Evolutionary conservation across 1,284 basidiomycete genomes (phyloP).

Genomic region (Leccinum pallidistipes): DNA sequence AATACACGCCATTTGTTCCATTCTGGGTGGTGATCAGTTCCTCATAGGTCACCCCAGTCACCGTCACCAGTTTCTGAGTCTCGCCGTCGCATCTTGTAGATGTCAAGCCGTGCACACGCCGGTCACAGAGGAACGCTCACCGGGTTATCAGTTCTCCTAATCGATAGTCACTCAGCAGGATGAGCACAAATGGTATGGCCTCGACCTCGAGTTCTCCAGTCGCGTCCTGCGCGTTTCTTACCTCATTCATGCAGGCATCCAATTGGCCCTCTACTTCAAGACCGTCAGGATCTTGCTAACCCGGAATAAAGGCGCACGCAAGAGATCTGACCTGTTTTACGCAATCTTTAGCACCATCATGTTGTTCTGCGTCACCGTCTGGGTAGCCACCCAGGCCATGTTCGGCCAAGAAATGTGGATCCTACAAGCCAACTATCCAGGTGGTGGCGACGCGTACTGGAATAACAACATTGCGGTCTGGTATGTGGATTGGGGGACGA

Average conservation of each 20-base stretch:
- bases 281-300: slow-evolving; percentile 20
- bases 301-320: neutral
- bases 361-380: slow-evolving; percentile 22
- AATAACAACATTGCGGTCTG: slow-evolving; percentile 14
- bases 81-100: slow-evolving; percentile 62
- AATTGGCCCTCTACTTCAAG: slow-evolving; percentile 24
- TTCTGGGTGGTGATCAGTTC: slow-evolving; percentile 81
- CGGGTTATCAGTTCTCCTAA: slow-evolving; percentile 83
- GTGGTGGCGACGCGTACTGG: slow-evolving; percentile 20
- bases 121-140: slow-evolving; percentile 44
- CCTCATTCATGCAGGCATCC: slow-evolving; percentile 15
- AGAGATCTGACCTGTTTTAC: slow-evolving; percentile 13
- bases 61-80: slow-evolving; percentile 64
- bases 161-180: slow-evolving; percentile 90
- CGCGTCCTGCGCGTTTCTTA: neutral
- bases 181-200: slow-evolving; percentile 90
- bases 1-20: slow-evolving; percentile 81
- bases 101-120: slow-evolving; percentile 14
- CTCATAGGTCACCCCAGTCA: slow-evolving; percentile 67
- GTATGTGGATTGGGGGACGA: slow-evolving; percentile 23
- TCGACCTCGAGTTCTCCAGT: slow-evolving; percentile 54
- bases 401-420: slow-evolving; percentile 29
- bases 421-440: slow-evolving; percentile 9
- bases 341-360: slow-evolving; percentile 25
- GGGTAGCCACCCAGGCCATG: slow-evolving; percentile 15